Base-by-base conservation (phyloP, 495 filamentous ascomycete species). In the Neurospora sp. region DNA sequence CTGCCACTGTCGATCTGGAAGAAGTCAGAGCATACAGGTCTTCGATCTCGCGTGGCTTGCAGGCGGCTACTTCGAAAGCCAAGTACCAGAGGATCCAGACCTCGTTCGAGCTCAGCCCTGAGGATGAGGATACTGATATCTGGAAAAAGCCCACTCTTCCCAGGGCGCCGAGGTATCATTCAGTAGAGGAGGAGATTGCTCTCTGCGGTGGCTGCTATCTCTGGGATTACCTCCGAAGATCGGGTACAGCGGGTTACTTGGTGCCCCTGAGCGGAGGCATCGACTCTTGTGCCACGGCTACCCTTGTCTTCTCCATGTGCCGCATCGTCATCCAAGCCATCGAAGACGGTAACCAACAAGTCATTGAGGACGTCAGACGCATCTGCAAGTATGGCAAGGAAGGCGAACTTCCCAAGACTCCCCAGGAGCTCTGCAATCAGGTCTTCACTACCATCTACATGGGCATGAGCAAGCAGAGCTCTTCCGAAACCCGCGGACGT, bases 201-300 rank as follows among this genome's bases (percentile, higher is more conserved):
- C 84, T 94, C 0, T 87, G 88, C 0, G 86, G 90, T 1, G 93
- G 89, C 2, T 91, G 90, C 78, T 97, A 89, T 84, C 82, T 97
- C 0, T 97, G 93, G 93, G 93, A 97, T 76, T 97, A 96, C 74
- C 87, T 96, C 1, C 84, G 92, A 4, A 79, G 93, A 70, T 91
- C 85, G 20, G 84, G 85, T 18, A 85, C 86, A 18, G 89, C 88
- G 5, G 90, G 91, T 2, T 93, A 87, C 72, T 76, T 86, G 0
- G 79, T 86, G 1, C 89, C 89, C n/a, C 84, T 91, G 3, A 78
- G 75, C 75, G 94, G 94, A 12, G 94, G 94, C 14, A 95, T 97
- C 41, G 91, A 93, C 77, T 86, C 81, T 41, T 90, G 87, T 71
- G 84, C 88, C 3, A 90, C 87, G 8, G 80, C 79, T 4, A 79